Evolutionary conservation across 2,329 filamentous ascomycete genomes (phyloP), one percentile per base, ranked within the genome.

Genomic region (Clonostachys byssicola): DNA sequence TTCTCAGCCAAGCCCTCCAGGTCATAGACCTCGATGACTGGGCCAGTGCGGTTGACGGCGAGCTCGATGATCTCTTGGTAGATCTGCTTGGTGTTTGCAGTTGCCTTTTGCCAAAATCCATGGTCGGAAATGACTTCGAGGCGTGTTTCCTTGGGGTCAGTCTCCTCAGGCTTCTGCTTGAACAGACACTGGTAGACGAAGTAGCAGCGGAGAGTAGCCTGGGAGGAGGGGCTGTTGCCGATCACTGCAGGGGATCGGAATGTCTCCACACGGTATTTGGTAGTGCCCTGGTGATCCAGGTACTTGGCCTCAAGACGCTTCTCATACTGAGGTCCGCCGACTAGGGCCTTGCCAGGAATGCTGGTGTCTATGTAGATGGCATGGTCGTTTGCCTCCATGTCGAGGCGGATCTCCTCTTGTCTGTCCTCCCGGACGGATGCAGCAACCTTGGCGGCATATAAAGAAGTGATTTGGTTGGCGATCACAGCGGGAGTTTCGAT

Each of bases 341-440:
- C 74, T 42, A 85, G 79, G 49, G 85, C 88, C 57, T 89, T 75
- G 55, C 94, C 94, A 14, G 94, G 92, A 62, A 86, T 87, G 67
- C 92, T 96, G 47, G 94, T 99, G 66, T 99, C 94, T 56, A 99
- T 97, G 73, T 97, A 99, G 62, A 97, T 95, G 50, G 94, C 94
- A 63, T 97, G 94, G 65, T 97, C 94, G 49, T 78, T 74, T 18
- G 90, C 90, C 71, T 99, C 94, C 81, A 96, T 96, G 65, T 97
- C 92, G 40, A 99, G 74, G 52, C 92, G 84, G 58, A 99, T 96
- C 71, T 97, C 92, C 59, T 97, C 81, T 56, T 86, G 86, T 76
- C 95, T 95, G 71, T 97, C 92, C 66, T 95, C 88, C 48, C 94
- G 85, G 35, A 92, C 90, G 64, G 89, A 94, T 9, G 94, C 92